Evolutionary conservation across 345 rosid genomes (phyloP).

Genomic region (Mangifera indica): DNA sequence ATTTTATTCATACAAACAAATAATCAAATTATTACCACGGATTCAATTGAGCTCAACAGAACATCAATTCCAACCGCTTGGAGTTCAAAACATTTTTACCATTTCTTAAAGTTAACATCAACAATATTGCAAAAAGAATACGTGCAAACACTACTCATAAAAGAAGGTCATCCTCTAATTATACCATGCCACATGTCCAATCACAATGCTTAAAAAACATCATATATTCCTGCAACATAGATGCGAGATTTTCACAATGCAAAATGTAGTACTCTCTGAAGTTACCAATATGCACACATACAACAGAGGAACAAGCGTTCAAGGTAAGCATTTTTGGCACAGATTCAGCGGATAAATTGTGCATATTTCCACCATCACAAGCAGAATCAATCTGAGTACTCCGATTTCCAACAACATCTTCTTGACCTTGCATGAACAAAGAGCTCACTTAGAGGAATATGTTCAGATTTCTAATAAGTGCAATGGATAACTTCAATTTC

Average conservation of each 20-base stretch:
- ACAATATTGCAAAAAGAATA: not conserved
- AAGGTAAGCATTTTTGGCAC: constrained; percentile 32
- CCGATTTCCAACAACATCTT: constrained; percentile 32
- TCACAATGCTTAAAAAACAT: constrained; percentile 5
- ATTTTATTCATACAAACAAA: not conserved
- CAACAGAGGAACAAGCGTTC: constrained; percentile 68
- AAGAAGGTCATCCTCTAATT: not conserved
- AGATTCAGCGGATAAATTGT: constrained; percentile 31
- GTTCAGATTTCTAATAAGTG: constrained; percentile 1
- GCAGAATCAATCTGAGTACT: constrained; percentile 32
- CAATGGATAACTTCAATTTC: not conserved
- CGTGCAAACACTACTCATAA: not conserved
- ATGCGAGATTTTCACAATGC: constrained; percentile 13
- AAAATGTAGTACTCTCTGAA: not conserved
- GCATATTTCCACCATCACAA: constrained; percentile 31
- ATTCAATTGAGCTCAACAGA: not conserved
- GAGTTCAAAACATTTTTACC: not conserved
- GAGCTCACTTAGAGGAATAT: constrained; percentile 7
- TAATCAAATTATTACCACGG: not conserved
- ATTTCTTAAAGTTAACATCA: not conserved
- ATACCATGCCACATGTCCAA: constrained; percentile 2
- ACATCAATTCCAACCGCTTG: not conserved
- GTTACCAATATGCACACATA: constrained; percentile 39
- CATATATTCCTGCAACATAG: constrained; percentile 9
- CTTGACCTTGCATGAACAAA: constrained; percentile 46